Evolutionary conservation across 225 moss, liverwort and hornwort genomes (phyloP), one percentile per base, ranked within the genome.

Genomic region (Pseudoscleropodium purum): DNA sequence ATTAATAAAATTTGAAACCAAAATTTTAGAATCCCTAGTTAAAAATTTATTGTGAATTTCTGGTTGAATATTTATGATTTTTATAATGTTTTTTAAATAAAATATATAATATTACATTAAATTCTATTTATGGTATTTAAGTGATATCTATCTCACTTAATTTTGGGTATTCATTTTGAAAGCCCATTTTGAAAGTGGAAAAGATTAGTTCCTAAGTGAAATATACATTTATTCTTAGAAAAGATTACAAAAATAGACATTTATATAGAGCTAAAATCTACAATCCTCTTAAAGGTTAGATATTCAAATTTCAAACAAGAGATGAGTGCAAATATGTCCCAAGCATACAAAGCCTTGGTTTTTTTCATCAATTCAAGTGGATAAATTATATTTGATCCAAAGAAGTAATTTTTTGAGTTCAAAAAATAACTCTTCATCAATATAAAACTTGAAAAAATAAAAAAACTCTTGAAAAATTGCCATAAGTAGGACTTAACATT

Each of bases 231-330:
- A 19, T 0, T 33, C 20, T 51, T 51, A 33, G 20, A 34, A 49
- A 31, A 49, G 33, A 49, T 12, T 6, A 31, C 6, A 1, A 31
- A 75, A 47, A 47, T 6, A 30, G 5, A 75, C 10, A 47, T 47
- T 47, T 47, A 47, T 18, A 47, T 30, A 13, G 13, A 51, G 45
- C 5, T 76, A 49, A 2, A 51, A 13, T 13, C 20, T 76, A 21
- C 5, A 3, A 51, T 0, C 5, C 2, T 8, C n/a, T 52, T 5
- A 14, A 34, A 0, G 51, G 3, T 8, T 2, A 34, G 3, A 13
- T 13, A 13, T 20, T 21, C 76, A 51, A 52, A 52, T 34, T 76
- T 51, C 0, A 2, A 52, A 52, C 5, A 77, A 77, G 2, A 77
- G 33, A 21, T 34, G 23, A 77, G 34, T 77, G 52, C 5, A 52